Conservation (phyloP, 2,329 filamentous ascomycete genomes). For the Falciphora oryzae region DNA sequence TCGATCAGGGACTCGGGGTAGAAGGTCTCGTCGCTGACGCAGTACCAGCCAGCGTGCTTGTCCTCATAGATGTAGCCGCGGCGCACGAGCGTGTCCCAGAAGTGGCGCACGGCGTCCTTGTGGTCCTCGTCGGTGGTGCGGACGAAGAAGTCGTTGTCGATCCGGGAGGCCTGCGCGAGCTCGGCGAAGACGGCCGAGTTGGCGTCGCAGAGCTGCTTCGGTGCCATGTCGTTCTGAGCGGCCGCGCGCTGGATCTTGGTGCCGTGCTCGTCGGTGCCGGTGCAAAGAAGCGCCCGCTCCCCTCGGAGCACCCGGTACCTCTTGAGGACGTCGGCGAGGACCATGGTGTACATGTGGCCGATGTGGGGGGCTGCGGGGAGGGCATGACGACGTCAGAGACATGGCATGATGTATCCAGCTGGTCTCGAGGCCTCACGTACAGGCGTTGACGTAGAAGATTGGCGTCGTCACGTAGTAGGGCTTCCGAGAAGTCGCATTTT, state of each 20-base stretch:
- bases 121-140: slow-evolving; percentile 84
- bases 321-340: slow-evolving; percentile 86
- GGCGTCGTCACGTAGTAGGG: slow-evolving; percentile 94
- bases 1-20: slow-evolving; percentile 75
- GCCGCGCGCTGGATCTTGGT: slow-evolving; percentile 95
- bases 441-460: slow-evolving; percentile 98
- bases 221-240: slow-evolving; percentile 59
- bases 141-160: slow-evolving; percentile 82
- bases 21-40: slow-evolving; percentile 92
- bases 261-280: slow-evolving; percentile 95
- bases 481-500: slow-evolving; percentile 41
- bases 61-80: slow-evolving; percentile 75
- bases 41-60: slow-evolving; percentile 94
- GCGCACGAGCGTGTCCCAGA: slow-evolving; percentile 77
- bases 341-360: slow-evolving; percentile 89
- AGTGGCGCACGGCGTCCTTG: slow-evolving; percentile 76
- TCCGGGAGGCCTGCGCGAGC: slow-evolving; percentile 62
- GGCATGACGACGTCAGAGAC: neutral
- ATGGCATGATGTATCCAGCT: neutral
- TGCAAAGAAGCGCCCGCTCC: slow-evolving; percentile 66
- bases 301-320: slow-evolving; percentile 80
- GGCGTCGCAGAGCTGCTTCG: slow-evolving; percentile 82
- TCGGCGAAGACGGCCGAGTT: slow-evolving; percentile 75
- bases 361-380: slow-evolving; percentile 70
- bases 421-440: slow-evolving; percentile 37